Base-by-base conservation (phyloP, 2,329 filamentous ascomycete genomes). In the Botrytis cinerea region DNA sequence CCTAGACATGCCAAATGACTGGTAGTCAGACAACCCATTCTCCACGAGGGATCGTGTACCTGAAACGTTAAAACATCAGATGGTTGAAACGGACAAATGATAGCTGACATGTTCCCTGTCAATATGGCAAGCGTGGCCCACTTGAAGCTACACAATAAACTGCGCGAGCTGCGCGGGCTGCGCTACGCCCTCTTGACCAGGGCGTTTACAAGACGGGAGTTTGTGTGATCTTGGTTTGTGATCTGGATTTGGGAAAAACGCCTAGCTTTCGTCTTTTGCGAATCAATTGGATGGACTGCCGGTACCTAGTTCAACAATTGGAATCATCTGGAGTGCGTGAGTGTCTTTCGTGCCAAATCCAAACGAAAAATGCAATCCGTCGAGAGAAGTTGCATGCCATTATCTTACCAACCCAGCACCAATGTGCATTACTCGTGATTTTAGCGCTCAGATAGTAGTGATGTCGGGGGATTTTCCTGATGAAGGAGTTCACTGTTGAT, bases 1-100 rank as follows among this genome's bases (percentile, higher is more conserved):
- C 60, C 25, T 45, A 63, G 38, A 43, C 61, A 45, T 63, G 25
- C 40, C 60, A 40, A 63, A 63, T 63, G 60, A 43, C 38, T 40
- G 60, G 38, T 14, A 63, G 40, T 63, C 54, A 60, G 51, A 57
- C 57, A 62, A 22, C 38, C 32, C 57, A 16, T 71, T 25, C 35
- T 71, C 57, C 69, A 71, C 69, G 69, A 71, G 63, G 57, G 59
- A 71, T 71, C 59, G 18, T 71, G 69, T 63, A 64, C 45, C 69
- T 71, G 69, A 71, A 71, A 71, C 69, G 57, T 22, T 64, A 6
- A 63, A 63, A 71, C 69, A 71, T 63, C 69, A 71, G 40, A 62
- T 64, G 57, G 54, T 45, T 45, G 25, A 28, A 63, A 28, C 40
- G 61, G n/a, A n/a, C 68, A 25, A 70, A 70, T 70, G 40, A 67